A percentile compares a stretch with the other conserved stretches of the same genome.
Conservation (phyloP, 805 yeast genomes). For the Suhomyces tanzawaensis region DNA sequence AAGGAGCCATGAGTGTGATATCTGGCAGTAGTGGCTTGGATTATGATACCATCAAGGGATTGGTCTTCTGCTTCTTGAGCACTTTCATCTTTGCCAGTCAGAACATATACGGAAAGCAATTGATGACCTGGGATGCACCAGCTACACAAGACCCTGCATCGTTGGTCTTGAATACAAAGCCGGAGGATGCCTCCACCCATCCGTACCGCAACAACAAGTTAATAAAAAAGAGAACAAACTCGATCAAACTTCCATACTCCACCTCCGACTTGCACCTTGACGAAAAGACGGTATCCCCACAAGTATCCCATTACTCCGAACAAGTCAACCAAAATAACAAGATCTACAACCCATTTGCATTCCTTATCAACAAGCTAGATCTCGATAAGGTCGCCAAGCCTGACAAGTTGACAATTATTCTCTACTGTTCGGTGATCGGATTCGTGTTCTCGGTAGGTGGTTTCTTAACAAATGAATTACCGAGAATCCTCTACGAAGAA, state of each 20-base stretch:
- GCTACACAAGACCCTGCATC: slow-evolving; percentile 20
- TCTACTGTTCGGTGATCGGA: slow-evolving; percentile 77
- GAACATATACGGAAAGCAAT: slow-evolving; percentile 81
- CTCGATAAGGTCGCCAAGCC: slow-evolving; percentile 44
- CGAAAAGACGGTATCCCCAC: slow-evolving; percentile 7
- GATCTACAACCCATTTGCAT: slow-evolving; percentile 21
- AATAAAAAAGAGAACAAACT: slow-evolving; percentile 21
- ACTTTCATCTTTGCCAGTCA: slow-evolving; percentile 79
- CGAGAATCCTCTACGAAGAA: slow-evolving; percentile 17
- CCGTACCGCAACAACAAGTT: slow-evolving; percentile 4
- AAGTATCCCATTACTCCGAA: slow-evolving; percentile 9
- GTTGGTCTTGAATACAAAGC: slow-evolving; percentile 22
- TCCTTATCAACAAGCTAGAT: slow-evolving; percentile 13
- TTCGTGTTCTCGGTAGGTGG: slow-evolving; percentile 69
- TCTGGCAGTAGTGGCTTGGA: slow-evolving; percentile 15
- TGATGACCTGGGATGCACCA: slow-evolving; percentile 54
- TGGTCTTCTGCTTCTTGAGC: slow-evolving; percentile 65
- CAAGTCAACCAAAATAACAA: slow-evolving; percentile 16
- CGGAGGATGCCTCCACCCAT: neutral
- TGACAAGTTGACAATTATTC: slow-evolving; percentile 76
- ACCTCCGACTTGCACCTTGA: slow-evolving; percentile 30
- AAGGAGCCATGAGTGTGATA: slow-evolving; percentile 6
- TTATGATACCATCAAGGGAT: slow-evolving; percentile 50
- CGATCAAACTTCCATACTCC: slow-evolving; percentile 30
- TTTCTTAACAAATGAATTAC: slow-evolving; percentile 64